These are phyloP conservation scores for Coniella vitis DNA, from an alignment of 2,329 filamentous ascomycete genomes.

Conservation along the genomic window DNA sequence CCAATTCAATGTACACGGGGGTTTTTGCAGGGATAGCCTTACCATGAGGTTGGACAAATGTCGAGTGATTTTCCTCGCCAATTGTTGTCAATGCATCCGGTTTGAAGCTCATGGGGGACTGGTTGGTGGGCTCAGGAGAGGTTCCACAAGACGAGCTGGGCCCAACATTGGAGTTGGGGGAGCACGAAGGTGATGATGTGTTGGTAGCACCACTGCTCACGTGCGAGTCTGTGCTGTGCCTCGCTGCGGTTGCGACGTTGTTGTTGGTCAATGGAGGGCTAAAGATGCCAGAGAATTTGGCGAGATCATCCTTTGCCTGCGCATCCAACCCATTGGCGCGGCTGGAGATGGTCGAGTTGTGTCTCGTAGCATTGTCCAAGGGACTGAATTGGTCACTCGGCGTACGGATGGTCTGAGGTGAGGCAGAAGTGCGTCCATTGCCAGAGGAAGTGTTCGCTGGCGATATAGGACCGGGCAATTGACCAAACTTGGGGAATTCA, in stretches of 20 bases:
- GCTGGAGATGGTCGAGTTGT: conserved; percentile 26
- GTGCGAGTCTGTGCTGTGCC: conserved; percentile 45
- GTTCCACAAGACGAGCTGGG: conserved; percentile 65
- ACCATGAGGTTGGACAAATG: conserved; percentile 41
- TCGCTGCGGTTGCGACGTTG: conserved; percentile 37
- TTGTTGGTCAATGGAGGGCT: conserved; percentile 45
- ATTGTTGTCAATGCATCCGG: conserved; percentile 59
- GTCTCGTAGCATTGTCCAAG: conserved; percentile 18
- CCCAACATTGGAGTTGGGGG: conserved; percentile 52
- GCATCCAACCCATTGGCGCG: conserved; percentile 27
- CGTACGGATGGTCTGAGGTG: conserved; percentile 18
- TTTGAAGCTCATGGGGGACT: conserved; percentile 62
- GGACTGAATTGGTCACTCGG: conserved; percentile 30
- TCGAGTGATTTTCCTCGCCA: conserved; percentile 53
- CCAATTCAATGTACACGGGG: too few relatives aligned
- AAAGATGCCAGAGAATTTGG: conserved; percentile 52
- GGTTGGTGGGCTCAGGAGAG: conserved; percentile 64
- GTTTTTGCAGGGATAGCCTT: too few relatives aligned
- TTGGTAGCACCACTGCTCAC: conserved; percentile 45
- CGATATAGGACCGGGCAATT: conserved; percentile 45
- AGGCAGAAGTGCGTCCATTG: conserved; percentile 14
- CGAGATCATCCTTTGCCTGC: conserved; percentile 42
- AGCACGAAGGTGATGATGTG: conserved; percentile 58
- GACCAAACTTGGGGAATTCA: conserved; percentile 91
- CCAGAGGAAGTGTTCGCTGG: conserved; percentile 19